Evolutionary conservation across 495 filamentous ascomycete species (phyloP).

Genomic region (Delitschia confertaspora): DNA sequence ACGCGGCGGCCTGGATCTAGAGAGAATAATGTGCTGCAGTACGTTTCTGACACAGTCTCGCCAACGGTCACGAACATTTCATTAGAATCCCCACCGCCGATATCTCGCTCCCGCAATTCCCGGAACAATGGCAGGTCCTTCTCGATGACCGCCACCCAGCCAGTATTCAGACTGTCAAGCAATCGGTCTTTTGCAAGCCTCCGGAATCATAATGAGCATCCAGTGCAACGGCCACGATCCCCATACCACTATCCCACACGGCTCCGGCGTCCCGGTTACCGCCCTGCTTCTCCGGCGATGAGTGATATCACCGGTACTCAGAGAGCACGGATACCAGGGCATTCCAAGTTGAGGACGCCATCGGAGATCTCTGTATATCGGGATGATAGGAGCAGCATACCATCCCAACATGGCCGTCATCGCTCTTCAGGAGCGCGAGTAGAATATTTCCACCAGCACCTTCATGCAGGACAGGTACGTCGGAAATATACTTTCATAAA

Average conservation of each 20-base stretch:
- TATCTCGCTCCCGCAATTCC: slow-evolving; percentile 22
- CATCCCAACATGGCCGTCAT: slow-evolving; percentile 1
- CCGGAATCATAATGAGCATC: slow-evolving; percentile 36
- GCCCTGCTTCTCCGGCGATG: slow-evolving; percentile 51
- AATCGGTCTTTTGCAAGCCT: slow-evolving; percentile 47
- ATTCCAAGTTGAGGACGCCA: slow-evolving; percentile 4
- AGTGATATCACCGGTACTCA: slow-evolving; percentile 17
- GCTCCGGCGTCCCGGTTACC: slow-evolving; percentile 54
- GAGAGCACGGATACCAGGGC: too few relatives aligned
- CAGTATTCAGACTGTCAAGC: slow-evolving; percentile 42
- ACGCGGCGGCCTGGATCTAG: slow-evolving; percentile 14
- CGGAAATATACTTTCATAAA: slow-evolving; percentile 8
- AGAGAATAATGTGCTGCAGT: slow-evolving; percentile 20
- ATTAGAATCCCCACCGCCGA: slow-evolving; percentile 26
- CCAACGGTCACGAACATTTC: slow-evolving; percentile 26
- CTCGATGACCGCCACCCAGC: slow-evolving; percentile 49
- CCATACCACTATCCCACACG: slow-evolving; percentile 58
- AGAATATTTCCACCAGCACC: slow-evolving; percentile 11
- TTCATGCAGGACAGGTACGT: slow-evolving; percentile 8
- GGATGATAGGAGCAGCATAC: slow-evolving; percentile 7
- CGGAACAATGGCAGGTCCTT: slow-evolving; percentile 43
- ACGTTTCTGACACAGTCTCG: slow-evolving; percentile 17
- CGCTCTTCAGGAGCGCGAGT: slow-evolving; percentile 1
- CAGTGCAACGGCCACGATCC: slow-evolving; percentile 48
- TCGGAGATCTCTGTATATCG: slow-evolving; percentile 10